A percentile compares a stretch with the other conserved stretches of the same genome.
Evolutionary conservation across 2,329 filamentous ascomycete species (phyloP).

Genomic region (Colletotrichum acutatum): DNA sequence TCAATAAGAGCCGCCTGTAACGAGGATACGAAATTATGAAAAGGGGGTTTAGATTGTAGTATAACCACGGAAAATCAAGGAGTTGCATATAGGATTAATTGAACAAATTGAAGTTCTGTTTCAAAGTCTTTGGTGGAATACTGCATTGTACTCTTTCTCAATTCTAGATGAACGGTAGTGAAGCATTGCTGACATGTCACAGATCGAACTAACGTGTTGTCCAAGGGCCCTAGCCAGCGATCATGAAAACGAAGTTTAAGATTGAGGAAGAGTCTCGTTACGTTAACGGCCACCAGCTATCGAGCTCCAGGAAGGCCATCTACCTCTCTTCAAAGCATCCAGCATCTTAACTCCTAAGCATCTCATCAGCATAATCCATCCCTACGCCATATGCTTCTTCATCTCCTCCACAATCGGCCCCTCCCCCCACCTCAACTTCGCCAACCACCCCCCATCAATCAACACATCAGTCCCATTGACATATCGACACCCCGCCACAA

Average conservation of each 20-base stretch:
- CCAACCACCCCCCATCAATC: conserved; percentile 4
- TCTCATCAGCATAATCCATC: not conserved
- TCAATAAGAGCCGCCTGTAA: conserved; percentile 30
- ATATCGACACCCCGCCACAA: conserved; percentile 1
- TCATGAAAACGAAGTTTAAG: not conserved
- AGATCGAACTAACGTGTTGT: not conserved
- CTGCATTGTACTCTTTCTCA: not conserved
- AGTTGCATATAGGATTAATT: not conserved
- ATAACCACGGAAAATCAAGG: conserved; percentile 2
- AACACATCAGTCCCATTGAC: conserved; percentile 18
- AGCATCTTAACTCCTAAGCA: not conserved
- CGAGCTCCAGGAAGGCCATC: not conserved
- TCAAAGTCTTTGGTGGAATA: not conserved
- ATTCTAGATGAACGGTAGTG: not conserved
- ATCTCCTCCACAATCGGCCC: not conserved
- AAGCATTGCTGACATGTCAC: not conserved
- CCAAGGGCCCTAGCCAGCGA: no score
- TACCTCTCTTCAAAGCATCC: not conserved
- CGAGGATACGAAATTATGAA: not conserved
- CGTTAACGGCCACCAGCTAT: not conserved
- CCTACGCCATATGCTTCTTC: not conserved
- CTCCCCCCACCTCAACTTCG: conserved; percentile 4
- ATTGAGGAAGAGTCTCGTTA: not conserved
- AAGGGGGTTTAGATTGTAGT: not conserved
- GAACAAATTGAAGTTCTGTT: not conserved